Percentiles rank a stretch among this genome's conserved stretches.
Evolutionary conservation across 2,329 filamentous ascomycete genomes (phyloP).

Genomic region (Davidsoniella virescens): DNA sequence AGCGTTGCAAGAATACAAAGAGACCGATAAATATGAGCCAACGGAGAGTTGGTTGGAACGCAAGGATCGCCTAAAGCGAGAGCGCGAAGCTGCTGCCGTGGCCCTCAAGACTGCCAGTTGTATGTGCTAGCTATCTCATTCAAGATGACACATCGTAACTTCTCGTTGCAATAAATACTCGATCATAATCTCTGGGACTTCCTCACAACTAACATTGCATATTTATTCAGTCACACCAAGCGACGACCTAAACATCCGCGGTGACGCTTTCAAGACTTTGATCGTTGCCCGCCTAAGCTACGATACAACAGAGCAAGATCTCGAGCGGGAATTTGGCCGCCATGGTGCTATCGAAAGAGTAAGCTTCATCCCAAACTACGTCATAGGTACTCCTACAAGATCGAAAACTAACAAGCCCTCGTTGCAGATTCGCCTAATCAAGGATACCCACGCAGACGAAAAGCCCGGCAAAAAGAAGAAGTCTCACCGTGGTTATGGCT

Average conservation of each 20-base stretch:
- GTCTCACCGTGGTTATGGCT: slow-evolving; percentile 79
- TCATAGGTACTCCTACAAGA: not conserved
- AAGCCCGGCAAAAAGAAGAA: slow-evolving; percentile 66
- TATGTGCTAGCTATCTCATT: not conserved
- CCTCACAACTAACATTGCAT: too few species aligned
- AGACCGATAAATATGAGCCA: slow-evolving; percentile 58
- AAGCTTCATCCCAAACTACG: slow-evolving; percentile 20
- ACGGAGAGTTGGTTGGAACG: slow-evolving; percentile 89
- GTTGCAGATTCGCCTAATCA: slow-evolving; percentile 67
- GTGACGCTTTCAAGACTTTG: slow-evolving; percentile 87
- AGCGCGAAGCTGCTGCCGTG: slow-evolving; percentile 57
- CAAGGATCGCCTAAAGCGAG: slow-evolving; percentile 66
- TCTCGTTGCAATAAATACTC: not conserved
- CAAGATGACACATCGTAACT: not conserved
- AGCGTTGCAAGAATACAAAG: slow-evolving; percentile 59
- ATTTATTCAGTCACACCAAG: slow-evolving; percentile 51
- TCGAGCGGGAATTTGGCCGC: slow-evolving; percentile 84
- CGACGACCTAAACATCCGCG: slow-evolving; percentile 75
- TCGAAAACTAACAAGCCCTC: slow-evolving; percentile 13
- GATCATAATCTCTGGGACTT: too few species aligned
- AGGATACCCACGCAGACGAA: slow-evolving; percentile 53
- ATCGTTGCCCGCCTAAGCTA: slow-evolving; percentile 86
- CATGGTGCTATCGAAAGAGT: slow-evolving; percentile 90
- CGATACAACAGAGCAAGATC: slow-evolving; percentile 71
- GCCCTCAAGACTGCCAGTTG: slow-evolving; percentile 35